Evolutionary conservation across 2,329 filamentous ascomycete genomes (phyloP).

Genomic region (Clonostachys rosea): DNA sequence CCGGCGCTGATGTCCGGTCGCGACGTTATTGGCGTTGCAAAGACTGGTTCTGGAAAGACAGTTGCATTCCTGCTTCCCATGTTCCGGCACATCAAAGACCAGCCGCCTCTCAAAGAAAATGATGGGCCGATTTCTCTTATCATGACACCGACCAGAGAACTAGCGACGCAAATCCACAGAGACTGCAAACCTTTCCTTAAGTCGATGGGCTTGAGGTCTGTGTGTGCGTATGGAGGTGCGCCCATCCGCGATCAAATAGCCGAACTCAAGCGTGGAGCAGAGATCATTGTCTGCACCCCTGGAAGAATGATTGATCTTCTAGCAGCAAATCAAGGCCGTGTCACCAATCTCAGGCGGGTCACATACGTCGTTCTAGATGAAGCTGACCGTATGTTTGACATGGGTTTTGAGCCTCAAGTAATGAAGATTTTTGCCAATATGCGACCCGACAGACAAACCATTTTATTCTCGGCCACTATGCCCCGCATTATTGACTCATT

Average conservation of each 20-base stretch:
- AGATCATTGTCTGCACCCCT: constrained; percentile 92
- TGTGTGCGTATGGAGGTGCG: constrained; percentile 91
- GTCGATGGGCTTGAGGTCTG: constrained; percentile 75
- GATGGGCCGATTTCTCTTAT: constrained; percentile 88
- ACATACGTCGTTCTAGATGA: constrained; percentile 96
- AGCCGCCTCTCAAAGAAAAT: constrained; percentile 71
- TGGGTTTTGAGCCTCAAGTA: constrained; percentile 98
- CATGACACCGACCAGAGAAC: constrained; percentile 89
- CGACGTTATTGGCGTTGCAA: constrained; percentile 93
- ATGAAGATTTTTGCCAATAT: constrained; percentile 94
- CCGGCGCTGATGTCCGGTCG: constrained; percentile 94
- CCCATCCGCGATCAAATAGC: constrained; percentile 98
- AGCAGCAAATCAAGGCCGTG: constrained; percentile 87
- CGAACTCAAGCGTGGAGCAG: constrained; percentile 88
- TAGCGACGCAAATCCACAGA: constrained; percentile 88
- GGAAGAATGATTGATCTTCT: constrained; percentile 94
- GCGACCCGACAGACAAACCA: constrained; percentile 87
- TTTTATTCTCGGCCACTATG: constrained; percentile 95
- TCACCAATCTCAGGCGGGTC: constrained; percentile 84
- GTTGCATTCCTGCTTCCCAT: constrained; percentile 93
- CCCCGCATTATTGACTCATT: constrained; percentile 88
- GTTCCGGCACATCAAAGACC: constrained; percentile 97
- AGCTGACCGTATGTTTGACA: constrained; percentile 98
- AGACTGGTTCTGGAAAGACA: constrained; percentile 97
- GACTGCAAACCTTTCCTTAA: constrained; percentile 95